Conservation (phyloP, 2,329 filamentous ascomycete genomes). For the Colletotrichum liriopes region DNA sequence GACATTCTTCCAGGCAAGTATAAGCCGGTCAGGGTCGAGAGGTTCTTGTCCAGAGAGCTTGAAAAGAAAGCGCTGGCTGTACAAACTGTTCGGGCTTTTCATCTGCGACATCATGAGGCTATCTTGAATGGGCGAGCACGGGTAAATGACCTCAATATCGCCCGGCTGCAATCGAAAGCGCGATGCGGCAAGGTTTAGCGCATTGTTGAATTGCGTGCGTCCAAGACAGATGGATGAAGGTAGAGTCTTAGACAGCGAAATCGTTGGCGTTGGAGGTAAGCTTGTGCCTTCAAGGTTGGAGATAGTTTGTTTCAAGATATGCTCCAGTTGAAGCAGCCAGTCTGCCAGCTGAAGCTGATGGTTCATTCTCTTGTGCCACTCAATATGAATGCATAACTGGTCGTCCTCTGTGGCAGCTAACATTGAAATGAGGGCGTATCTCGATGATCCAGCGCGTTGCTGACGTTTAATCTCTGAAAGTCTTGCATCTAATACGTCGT, state of each 20-base stretch:
- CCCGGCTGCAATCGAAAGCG: not conserved
- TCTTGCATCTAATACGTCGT: constrained; percentile 1
- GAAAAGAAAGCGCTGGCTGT: constrained; percentile 29
- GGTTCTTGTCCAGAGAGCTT: not conserved
- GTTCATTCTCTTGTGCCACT: constrained; percentile 33
- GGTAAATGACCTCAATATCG: constrained; percentile 23
- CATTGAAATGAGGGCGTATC: constrained; percentile 29
- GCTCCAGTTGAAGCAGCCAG: constrained; percentile 19
- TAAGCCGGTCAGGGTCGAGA: not conserved
- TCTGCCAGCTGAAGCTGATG: constrained; percentile 11
- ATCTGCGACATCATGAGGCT: constrained; percentile 36
- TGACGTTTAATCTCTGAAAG: constrained; percentile 10
- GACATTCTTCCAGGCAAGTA: constrained; percentile 20
- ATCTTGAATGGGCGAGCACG: constrained; percentile 34
- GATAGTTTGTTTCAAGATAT: not conserved
- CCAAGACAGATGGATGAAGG: not conserved
- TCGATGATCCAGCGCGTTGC: constrained; percentile 14
- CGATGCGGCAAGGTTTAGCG: not conserved
- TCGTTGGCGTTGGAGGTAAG: too few species aligned
- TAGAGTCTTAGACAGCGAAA: not conserved
- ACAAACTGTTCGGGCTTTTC: not conserved
- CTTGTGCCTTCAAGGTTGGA: too few species aligned
- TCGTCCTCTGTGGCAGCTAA: constrained; percentile 6
- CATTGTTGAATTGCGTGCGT: not conserved
- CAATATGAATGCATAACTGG: constrained; percentile 8